A percentile compares a stretch with the other conserved stretches of the same genome.
These are phyloP conservation scores for Diplodia sapinea DNA, from an alignment of 2,329 filamentous ascomycete genomes.

Conservation along the genomic window DNA sequence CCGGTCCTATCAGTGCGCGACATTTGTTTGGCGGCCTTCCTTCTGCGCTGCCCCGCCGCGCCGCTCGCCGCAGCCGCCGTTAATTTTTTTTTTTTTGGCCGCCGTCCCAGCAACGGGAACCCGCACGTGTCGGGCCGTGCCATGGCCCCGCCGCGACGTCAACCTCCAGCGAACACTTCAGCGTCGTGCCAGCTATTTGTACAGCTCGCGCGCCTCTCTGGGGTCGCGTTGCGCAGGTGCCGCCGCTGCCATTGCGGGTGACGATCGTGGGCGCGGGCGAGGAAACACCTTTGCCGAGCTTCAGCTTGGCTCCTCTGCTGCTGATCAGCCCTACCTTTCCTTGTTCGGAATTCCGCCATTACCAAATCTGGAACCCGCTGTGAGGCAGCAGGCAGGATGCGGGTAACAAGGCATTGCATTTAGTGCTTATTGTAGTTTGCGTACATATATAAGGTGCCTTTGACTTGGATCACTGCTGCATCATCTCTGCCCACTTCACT, in stretches of 20 bases:
- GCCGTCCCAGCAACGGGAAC: neutral
- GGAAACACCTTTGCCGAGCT: neutral
- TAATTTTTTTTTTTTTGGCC: neutral
- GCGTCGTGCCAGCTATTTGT: neutral
- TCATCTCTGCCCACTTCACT: neutral
- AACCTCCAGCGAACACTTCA: constrained; percentile 3
- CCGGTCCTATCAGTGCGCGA: constrained; percentile 17
- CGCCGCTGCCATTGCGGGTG: neutral
- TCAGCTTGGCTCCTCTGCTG: neutral
- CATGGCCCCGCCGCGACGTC: neutral
- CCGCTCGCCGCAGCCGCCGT: constrained; percentile 2
- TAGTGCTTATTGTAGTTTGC: constrained; percentile 15
- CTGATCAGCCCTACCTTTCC: neutral
- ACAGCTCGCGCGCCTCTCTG: neutral
- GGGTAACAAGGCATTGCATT: neutral
- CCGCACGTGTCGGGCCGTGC: constrained; percentile 25
- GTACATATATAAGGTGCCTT: neutral
- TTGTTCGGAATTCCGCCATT: neutral
- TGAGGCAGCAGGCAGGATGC: neutral
- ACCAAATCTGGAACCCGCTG: neutral
- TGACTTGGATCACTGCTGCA: neutral
- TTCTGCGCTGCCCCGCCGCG: constrained; percentile 1
- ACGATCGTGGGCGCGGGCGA: neutral
- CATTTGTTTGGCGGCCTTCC: constrained; percentile 7
- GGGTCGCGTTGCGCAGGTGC: neutral